Base-by-base conservation (phyloP, 257 asterid genomes). In the Rubia yunnanensis region DNA sequence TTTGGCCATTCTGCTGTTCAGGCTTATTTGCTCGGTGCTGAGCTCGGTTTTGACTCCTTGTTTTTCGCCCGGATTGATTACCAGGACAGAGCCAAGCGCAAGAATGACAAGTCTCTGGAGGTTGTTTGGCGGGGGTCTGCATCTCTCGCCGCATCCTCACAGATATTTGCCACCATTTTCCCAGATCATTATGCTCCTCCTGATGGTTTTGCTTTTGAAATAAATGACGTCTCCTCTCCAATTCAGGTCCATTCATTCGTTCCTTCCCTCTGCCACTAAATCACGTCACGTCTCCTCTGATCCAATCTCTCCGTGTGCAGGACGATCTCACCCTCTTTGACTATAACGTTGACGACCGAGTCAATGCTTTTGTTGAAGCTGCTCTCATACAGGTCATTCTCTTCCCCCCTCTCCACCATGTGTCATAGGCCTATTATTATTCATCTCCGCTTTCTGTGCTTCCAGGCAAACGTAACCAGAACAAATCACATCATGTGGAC, bases 1-100 rank as follows among this genome's bases (percentile, higher is more conserved):
- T 88, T 88, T 71, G 96, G 96, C 13, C 96, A 88, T 79, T 88
- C 96, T 70, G 81, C 96, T 68, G 88, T 88, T 76, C 96, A 88
- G 77, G 90, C 90, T 68, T 88, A 88, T 79, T 75, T 88, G 81
- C 87, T 83, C 7, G 90, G 94, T 14, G 96, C 96, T 13, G 96
- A 88, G 94, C 35, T 88, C 63, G 96, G 96, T 56, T 88, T 88
- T 67, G 94, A 88, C 82, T 85, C 96, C 13, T 86, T 88, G 36
- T 85, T 73, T 74, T 88, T 88, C 69, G 96, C 94, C 27, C 86
- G 96, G 44, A 85, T 88, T 74, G 96, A 88, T 71, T 85, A 88
- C 75, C 94, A 88, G 85, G 96, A 88, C 73, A 88, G 94, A 79
- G 85, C 87, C 34, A 80, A 82, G 67, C 79, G 94, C 50, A 82